Base-by-base conservation (phyloP, 805 yeast species). In the Pichia eremophila region DNA sequence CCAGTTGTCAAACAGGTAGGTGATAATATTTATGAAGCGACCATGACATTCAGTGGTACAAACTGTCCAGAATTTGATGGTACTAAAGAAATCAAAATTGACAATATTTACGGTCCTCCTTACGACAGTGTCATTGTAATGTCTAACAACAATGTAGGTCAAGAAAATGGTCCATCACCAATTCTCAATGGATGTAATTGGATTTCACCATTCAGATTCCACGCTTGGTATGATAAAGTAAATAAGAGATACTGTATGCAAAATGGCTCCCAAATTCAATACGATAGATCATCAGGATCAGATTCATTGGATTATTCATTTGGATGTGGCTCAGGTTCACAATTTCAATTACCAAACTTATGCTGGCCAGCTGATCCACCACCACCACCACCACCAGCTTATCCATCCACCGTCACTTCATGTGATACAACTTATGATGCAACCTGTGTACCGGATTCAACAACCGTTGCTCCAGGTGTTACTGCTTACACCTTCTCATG, bases 41-140 rank as follows among this genome's bases (percentile, higher is more conserved):
- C 54, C 5, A 40, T 58, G 19, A 41, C 43, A 36, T 57, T 56
- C 41, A 22, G 28, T 11, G 49, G 53, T 29, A 44, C 28, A 1
- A 19, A 32, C 6, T 44, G 46, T 27, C 10, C 43, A 4, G 48
- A 46, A 17, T 49, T 54, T 31, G 48, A 48, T 3, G 34, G 53
- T 28, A 39, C 53, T 36, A 49, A 51, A 3, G 59, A 56, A 39
- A 44, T 60, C 39, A 60, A 61, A 43, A 47, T 64, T 31, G 55
- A 57, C 35, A 63, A 62, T 29, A 45, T 58, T 38, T 64, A 2
- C 61, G 51, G 44, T 60, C 62, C n/a, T n/a, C n/a, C n/a, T n/a
- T n/a, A n/a, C n/a, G n/a, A n/a, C n/a, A n/a, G n/a, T n/a, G n/a
- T n/a, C n/a, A n/a, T n/a, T n/a, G n/a, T n/a, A n/a, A n/a, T n/a